Base-by-base conservation (phyloP, 805 yeast genomes). In the Candida arabinofermentans region DNA sequence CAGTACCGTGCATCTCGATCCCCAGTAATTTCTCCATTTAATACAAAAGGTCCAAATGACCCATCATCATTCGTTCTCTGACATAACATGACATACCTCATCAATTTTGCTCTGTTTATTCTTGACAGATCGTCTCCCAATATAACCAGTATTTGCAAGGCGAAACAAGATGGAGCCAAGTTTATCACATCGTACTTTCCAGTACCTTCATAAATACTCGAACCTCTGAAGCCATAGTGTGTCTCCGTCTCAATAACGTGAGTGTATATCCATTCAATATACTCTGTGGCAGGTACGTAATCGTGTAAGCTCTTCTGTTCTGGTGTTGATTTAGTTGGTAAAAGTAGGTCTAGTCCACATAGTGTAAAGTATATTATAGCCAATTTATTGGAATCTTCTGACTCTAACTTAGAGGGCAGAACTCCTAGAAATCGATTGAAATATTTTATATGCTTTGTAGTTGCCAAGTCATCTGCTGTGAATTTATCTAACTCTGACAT, bases 131-230 rank as follows among this genome's bases (percentile, higher is more conserved):
- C 70, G 37, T 71, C 75, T 24, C 68, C 66, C 12, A 85, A 62
- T n/a, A 76, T 64, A 1, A 78, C 57, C 29, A 85, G 65, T 9
- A 73, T 66, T 27, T 77, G 72, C 26, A 89, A 60, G 2, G 87
- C 90, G 64, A 89, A 85, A 49, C 81, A 79, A 0, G 96, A 89
- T 5, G 89, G 78, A 0, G 91, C 76, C 6, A 87, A 60, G 48
- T 79, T 83, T 1, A 90, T 77, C 1, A 79, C 65, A 53, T 82
- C 89, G 52, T 77, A 81, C 8, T 36, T 39, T 3, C 49, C 50
- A 17, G 48, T 34, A 24, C 33, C 37, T 24, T 37, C n/a, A 51
- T 80, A 81, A 2, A 73, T 66, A 21, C 65, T 50, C 7, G 84
- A 78, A 2, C 87, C 77, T 40, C 87, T 60, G 57, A 85, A 85